phyloP scores from a whole-genome alignment of 2,329 filamentous ascomycete species.

The Fusarium newnesense region DNA sequence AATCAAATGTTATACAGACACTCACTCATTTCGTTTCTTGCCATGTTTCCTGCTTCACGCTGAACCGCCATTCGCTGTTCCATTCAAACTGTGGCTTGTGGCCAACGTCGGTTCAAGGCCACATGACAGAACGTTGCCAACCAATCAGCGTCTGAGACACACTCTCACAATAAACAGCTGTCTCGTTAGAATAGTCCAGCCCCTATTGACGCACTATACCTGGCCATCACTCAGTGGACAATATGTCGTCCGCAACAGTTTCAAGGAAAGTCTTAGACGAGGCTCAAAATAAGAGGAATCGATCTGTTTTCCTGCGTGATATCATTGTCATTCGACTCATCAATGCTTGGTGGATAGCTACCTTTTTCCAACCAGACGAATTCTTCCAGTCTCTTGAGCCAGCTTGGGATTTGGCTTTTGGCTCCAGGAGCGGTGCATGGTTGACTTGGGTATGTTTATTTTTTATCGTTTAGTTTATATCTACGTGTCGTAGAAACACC shows the following conservation, averaged over 20 bases:
- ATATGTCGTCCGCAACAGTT: slow-evolving; percentile 26
- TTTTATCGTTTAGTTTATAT: neutral
- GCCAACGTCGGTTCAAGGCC: neutral
- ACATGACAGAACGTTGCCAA: neutral
- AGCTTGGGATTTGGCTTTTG: slow-evolving; percentile 90
- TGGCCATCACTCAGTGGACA: neutral
- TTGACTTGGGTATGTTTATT: slow-evolving; percentile 84
- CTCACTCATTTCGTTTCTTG: neutral
- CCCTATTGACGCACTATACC: neutral
- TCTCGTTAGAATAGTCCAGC: slow-evolving; percentile 13
- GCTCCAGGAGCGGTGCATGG: slow-evolving; percentile 81
- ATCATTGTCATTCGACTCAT: slow-evolving; percentile 77
- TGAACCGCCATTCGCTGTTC: neutral
- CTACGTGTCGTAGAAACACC: neutral
- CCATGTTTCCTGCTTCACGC: neutral
- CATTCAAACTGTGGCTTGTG: neutral
- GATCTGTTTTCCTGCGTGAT: slow-evolving; percentile 45
- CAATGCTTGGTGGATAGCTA: slow-evolving; percentile 81
- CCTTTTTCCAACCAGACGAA: slow-evolving; percentile 98
- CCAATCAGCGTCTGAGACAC: slow-evolving; percentile 10
- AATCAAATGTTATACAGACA: neutral
- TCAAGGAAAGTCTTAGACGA: slow-evolving; percentile 23
- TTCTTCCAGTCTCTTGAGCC: slow-evolving; percentile 97
- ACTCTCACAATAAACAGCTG: slow-evolving; percentile 4
- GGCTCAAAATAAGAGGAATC: slow-evolving; percentile 37